Evolutionary conservation across 257 asterid species (phyloP), one percentile per base, ranked within the genome.

Genomic region (Anisodus tanguticus): DNA sequence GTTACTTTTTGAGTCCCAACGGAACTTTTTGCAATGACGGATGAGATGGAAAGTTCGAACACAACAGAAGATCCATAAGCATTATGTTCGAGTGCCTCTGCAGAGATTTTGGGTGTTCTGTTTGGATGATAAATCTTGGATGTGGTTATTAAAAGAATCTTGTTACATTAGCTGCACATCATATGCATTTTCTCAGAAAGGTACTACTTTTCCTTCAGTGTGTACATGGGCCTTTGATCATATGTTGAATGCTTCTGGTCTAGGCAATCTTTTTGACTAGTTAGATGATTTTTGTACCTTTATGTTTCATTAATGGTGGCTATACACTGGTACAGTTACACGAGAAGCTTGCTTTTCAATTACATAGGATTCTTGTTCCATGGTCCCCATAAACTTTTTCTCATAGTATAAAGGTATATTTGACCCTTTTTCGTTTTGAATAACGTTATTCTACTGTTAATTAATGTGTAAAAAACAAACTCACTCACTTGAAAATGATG

Each of bases 291-390:
- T 47, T 6, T 47, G 60, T 74, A 72, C 9, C 60, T 72, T 47
- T 19, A 11, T 74, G 60, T 74, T 74, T 19, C 60, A 19, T 67
- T 67, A 67, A 67, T 67, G 74, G 26, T 58, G 60, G 64, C 10
- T 58, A 58, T 58, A 59, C 1, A 17, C 74, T 12, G 8, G 22
- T 67, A 67, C 49, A 67, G 11, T 11, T 22, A 74, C 80, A 74
- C 37, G 60, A 47, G 80, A 72, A 74, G 16, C 9, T 74, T 74
- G 60, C 83, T 89, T 67, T 7, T 87, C 70, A 89, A 87, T 79
- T 84, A 89, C 89, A 26, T 68, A 82, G 3, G 89, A 87, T 53
- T 49, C 76, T 85, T 86, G 66, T 82, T 22, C 26, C 26, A 22
- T 22, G 26, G 26, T 22, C 26, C 26, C 26, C 26, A 22, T 22